These are phyloP conservation scores for Raphidocelis subcapitata DNA, from an alignment of 139 green algal genomes.

Conservation along the genomic window DNA sequence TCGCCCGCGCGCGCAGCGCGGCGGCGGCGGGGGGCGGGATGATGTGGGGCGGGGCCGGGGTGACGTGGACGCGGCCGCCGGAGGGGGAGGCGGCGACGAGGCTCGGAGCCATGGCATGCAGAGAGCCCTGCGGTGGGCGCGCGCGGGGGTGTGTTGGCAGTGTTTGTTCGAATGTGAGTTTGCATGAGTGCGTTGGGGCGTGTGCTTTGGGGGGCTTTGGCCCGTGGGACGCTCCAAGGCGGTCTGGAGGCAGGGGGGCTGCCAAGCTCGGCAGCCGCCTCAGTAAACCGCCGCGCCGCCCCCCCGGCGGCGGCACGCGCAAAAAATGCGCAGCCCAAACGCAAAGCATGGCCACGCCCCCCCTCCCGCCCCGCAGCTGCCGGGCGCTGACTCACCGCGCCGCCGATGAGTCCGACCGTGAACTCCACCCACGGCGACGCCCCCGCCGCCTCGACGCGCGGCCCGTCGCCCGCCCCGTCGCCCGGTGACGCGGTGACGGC, in stretches of 20 bases:
- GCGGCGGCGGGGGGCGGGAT: conserved; percentile 9
- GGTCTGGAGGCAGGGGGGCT: neutral
- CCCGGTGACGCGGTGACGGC: neutral
- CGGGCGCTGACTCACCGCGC: conserved; percentile 6
- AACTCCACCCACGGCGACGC: conserved; percentile 60
- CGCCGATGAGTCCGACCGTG: conserved; percentile 53
- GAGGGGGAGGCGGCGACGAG: conserved; percentile 22
- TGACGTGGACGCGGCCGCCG: conserved; percentile 50
- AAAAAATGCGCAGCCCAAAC: neutral
- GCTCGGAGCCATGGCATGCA: conserved; percentile 44
- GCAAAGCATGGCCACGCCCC: neutral
- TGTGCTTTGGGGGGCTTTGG: neutral
- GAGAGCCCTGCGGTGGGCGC: conserved; percentile 18
- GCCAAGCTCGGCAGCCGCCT: neutral
- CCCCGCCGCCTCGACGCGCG: conserved; percentile 44
- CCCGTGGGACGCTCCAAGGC: neutral
- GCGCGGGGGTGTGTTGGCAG: neutral
- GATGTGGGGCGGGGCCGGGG: conserved; percentile 44
- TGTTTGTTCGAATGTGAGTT: neutral
- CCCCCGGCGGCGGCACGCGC: neutral
- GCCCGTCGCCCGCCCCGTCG: neutral
- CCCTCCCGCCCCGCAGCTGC: neutral
- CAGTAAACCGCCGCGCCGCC: neutral
- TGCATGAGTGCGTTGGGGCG: neutral
- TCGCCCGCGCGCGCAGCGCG: conserved; percentile 23